phyloP scores from a whole-genome alignment of 2,329 filamentous ascomycete genomes.

The Metarhizium humberi region DNA sequence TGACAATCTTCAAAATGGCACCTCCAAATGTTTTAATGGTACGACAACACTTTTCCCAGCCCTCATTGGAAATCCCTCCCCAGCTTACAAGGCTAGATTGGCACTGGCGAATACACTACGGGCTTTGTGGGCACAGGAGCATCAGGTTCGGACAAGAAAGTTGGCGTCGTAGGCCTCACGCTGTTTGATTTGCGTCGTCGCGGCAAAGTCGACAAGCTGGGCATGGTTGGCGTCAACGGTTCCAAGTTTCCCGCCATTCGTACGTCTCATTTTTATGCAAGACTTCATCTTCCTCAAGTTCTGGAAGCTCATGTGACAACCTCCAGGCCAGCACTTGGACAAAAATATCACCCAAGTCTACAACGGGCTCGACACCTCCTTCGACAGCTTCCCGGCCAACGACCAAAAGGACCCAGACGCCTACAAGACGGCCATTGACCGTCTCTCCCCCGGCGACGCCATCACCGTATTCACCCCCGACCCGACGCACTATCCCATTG shows the following conservation, averaged over 20 bases:
- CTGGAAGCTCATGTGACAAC: neutral
- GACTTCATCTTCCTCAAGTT: too few species aligned
- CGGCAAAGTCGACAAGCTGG: slow-evolving; percentile 77
- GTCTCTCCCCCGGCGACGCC: slow-evolving; percentile 69
- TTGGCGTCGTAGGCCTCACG: slow-evolving; percentile 84
- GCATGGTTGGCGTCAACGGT: slow-evolving; percentile 86
- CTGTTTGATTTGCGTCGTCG: slow-evolving; percentile 81
- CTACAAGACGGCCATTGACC: slow-evolving; percentile 84
- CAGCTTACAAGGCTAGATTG: slow-evolving; percentile 43
- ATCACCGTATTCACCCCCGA: slow-evolving; percentile 96
- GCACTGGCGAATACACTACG: slow-evolving; percentile 94
- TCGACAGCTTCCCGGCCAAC: slow-evolving; percentile 73
- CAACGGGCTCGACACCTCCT: slow-evolving; percentile 80
- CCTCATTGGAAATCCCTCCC: neutral
- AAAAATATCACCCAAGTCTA: slow-evolving; percentile 84
- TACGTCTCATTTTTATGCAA: slow-evolving; percentile 29
- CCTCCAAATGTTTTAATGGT: slow-evolving; percentile 63
- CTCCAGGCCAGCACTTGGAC: slow-evolving; percentile 64
- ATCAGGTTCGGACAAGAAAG: slow-evolving; percentile 89
- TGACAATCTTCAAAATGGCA: slow-evolving; percentile 32
- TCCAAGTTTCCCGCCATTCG: slow-evolving; percentile 87
- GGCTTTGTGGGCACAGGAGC: slow-evolving; percentile 80
- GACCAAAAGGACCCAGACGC: slow-evolving; percentile 65
- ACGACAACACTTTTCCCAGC: slow-evolving; percentile 13
- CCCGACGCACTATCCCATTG: slow-evolving; percentile 86